Percentiles rank a stretch among this genome's conserved stretches.
These are phyloP conservation scores for Coniochaeta sp. DNA, from an alignment of 2,329 filamentous ascomycete species.

Conservation along the genomic window DNA sequence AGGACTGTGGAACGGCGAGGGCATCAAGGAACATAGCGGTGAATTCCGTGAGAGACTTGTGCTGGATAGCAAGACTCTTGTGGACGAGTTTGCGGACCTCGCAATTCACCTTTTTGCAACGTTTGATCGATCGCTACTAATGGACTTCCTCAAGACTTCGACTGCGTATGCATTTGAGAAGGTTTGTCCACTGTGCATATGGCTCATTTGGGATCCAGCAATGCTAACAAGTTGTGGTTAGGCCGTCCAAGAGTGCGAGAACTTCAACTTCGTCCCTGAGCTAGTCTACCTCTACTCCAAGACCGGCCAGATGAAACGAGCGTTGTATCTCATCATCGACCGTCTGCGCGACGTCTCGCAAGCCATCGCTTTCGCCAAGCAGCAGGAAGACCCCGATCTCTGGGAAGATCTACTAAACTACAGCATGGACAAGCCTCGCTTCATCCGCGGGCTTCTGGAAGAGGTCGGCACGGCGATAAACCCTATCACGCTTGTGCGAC, in stretches of 20 bases:
- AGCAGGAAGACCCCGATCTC: constrained; percentile 82
- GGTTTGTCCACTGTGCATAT: constrained; percentile 22
- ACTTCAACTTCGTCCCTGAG: constrained; percentile 74
- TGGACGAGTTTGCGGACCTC: constrained; percentile 82
- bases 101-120: constrained; percentile 80
- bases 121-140: constrained; percentile 71
- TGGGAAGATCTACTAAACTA: constrained; percentile 95
- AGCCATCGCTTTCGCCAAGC: constrained; percentile 90
- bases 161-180: constrained; percentile 85
- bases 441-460: constrained; percentile 85
- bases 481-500: constrained; percentile 79
- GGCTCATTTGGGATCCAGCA: background rate
- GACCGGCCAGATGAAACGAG: constrained; percentile 87
- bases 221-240: constrained; percentile 18
- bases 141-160: constrained; percentile 79
- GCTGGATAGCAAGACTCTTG: constrained; percentile 56
- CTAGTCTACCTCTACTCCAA: constrained; percentile 95
- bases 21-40: constrained; percentile 44
- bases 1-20: constrained; percentile 73
- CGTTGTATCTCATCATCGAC: constrained; percentile 87
- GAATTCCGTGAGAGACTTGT: constrained; percentile 50
- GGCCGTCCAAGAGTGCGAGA: constrained; percentile 73
- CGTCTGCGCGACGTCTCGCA: constrained; percentile 85
- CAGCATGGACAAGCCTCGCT: constrained; percentile 94
- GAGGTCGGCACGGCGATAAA: constrained; percentile 93